A percentile compares a stretch with the other conserved stretches of the same genome.
Evolutionary conservation across 495 filamentous ascomycete genomes (phyloP).

Genomic region (Penicillium daleae): DNA sequence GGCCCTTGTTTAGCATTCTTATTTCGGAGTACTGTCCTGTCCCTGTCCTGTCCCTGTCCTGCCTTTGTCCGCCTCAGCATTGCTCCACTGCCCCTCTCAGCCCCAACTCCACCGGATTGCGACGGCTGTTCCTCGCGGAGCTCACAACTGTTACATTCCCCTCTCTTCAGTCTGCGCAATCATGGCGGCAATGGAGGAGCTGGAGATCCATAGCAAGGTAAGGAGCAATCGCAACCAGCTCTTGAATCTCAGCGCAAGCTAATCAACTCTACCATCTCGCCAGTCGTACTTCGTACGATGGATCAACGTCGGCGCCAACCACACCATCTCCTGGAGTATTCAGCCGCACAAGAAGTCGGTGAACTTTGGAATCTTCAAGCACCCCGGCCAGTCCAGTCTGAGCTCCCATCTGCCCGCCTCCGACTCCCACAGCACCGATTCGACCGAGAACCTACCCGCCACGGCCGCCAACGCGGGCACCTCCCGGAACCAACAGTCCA

Average conservation of each 20-base stretch:
- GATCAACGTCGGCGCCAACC: conserved; percentile 84
- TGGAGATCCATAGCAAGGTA: conserved; percentile 98
- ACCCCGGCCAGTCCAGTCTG: conserved; percentile 70
- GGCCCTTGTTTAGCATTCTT: neutral
- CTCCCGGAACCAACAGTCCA: conserved; percentile 53
- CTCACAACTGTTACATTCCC: conserved; percentile 13
- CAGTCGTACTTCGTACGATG: conserved; percentile 98
- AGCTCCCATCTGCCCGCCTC: conserved; percentile 48
- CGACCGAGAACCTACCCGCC: conserved; percentile 44
- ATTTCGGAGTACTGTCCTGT: neutral
- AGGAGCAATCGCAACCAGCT: conserved; percentile 20
- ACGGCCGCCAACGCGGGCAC: conserved; percentile 29
- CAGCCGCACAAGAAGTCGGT: conserved; percentile 97
- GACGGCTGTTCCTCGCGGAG: conserved; percentile 22
- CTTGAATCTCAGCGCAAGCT: neutral
- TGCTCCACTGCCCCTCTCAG: conserved; percentile 28
- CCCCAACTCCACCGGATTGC: conserved; percentile 31
- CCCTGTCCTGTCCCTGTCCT: conserved; percentile 12
- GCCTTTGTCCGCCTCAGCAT: neutral
- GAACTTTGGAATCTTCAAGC: conserved; percentile 97
- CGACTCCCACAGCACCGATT: conserved; percentile 50
- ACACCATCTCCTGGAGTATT: conserved; percentile 97
- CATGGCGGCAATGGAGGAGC: conserved; percentile 95
- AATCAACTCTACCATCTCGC: neutral
- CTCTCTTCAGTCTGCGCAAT: conserved; percentile 23